Conservation (phyloP, 306 rosid genomes). For the Vigna hirtella region DNA sequence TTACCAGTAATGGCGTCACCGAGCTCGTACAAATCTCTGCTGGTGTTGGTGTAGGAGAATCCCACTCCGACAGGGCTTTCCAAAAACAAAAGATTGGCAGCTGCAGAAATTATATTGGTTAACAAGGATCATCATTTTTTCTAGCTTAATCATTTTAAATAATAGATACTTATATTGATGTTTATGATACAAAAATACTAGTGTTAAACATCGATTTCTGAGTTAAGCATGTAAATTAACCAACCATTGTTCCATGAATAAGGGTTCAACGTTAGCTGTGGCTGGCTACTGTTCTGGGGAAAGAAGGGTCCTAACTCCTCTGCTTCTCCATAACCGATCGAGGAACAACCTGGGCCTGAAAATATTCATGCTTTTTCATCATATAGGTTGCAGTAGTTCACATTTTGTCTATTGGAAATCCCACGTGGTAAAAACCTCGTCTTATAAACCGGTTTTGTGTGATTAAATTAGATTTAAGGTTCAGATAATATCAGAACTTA, state of each 20-base stretch:
- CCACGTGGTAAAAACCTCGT: rapidly evolving
- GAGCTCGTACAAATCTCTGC: constrained; percentile 56
- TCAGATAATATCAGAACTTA: too few species aligned
- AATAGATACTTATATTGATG: not conserved
- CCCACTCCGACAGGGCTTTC: constrained; percentile 93
- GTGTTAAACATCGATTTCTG: too few species aligned
- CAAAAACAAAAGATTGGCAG: constrained; percentile 74
- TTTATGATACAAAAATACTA: too few species aligned
- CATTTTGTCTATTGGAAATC: not conserved
- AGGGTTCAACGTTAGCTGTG: constrained; percentile 76
- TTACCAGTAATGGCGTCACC: constrained; percentile 81
- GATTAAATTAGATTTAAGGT: too few species aligned
- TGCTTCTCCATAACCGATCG: constrained; percentile 82
- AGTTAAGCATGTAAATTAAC: not conserved
- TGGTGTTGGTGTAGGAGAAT: constrained; percentile 85
- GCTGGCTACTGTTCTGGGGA: constrained; percentile 68
- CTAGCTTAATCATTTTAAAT: not conserved
- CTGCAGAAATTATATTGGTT: constrained; percentile 45
- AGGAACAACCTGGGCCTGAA: constrained; percentile 92
- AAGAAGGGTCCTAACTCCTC: constrained; percentile 95
- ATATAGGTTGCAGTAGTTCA: not conserved
- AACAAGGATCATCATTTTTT: not conserved
- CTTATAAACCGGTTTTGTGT: too few species aligned
- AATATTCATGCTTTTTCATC: constrained; percentile 26
- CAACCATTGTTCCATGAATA: constrained; percentile 81